These are phyloP conservation scores for Eucalyptus paniculata DNA, from an alignment of 345 rosid species.

Conservation along the genomic window DNA sequence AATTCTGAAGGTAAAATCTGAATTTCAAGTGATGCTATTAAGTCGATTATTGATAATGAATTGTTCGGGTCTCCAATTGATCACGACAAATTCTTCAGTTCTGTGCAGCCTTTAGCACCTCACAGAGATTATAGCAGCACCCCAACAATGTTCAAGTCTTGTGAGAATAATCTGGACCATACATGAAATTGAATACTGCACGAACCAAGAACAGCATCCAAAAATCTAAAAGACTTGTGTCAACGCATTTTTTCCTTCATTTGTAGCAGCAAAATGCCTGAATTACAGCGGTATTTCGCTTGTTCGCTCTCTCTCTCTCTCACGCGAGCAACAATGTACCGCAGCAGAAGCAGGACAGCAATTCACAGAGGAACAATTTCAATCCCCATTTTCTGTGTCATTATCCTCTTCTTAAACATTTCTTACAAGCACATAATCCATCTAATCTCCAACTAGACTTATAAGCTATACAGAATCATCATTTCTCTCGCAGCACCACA, in stretches of 20 bases:
- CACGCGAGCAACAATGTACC: neutral
- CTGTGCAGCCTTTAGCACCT: neutral
- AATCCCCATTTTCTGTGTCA: neutral
- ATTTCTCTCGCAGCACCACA: constrained; percentile 62
- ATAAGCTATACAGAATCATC: neutral
- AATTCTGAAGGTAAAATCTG: neutral
- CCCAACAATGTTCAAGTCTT: neutral
- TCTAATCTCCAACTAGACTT: neutral
- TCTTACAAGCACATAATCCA: neutral
- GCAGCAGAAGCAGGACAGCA: neutral
- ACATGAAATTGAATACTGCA: neutral
- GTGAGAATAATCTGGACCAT: neutral
- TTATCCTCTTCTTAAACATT: neutral
- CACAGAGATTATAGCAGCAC: neutral
- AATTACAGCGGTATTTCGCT: neutral
- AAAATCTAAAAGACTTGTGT: neutral
- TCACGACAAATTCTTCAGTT: neutral
- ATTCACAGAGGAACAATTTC: neutral
- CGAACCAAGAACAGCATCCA: neutral
- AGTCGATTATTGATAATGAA: neutral
- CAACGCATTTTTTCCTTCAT: neutral
- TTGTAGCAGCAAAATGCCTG: neutral
- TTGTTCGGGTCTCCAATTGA: neutral
- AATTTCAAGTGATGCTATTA: neutral
- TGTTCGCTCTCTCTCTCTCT: neutral